A percentile compares a stretch with the other conserved stretches of the same genome.
Evolutionary conservation across 2,329 filamentous ascomycete species (phyloP).

Genomic region (Fusarium nematophilum): DNA sequence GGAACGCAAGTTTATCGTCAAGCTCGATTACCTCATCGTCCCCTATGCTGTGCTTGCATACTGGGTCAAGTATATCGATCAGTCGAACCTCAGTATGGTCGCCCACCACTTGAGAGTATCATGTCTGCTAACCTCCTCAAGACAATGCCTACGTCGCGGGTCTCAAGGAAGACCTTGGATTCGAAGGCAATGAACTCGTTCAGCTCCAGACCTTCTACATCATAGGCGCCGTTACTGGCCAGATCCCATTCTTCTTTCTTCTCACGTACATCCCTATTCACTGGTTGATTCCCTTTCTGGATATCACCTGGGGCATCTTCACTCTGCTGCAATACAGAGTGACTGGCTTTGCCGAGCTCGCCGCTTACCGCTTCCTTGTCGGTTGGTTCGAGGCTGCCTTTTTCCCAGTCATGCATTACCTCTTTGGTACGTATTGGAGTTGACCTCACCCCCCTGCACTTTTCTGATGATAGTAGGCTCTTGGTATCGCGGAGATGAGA

Average conservation of each 20-base stretch:
- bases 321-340: conserved; percentile 66
- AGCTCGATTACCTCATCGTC: conserved; percentile 65
- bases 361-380: conserved; percentile 65
- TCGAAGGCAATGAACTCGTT: conserved; percentile 66
- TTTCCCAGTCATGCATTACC: conserved; percentile 55
- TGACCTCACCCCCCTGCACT: not conserved
- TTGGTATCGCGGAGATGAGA: conserved; percentile 63
- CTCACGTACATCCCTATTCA: conserved; percentile 60
- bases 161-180: conserved; percentile 62
- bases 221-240: conserved; percentile 60
- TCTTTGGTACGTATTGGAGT: conserved; percentile 32
- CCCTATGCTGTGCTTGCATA: conserved; percentile 41
- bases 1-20: conserved; percentile 43
- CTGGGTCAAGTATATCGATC: conserved; percentile 44
- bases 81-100: conserved; percentile 38
- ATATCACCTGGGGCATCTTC: conserved; percentile 66
- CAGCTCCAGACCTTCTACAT: conserved; percentile 63
- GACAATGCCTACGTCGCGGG: conserved; percentile 68
- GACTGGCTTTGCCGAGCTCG: conserved; percentile 60
- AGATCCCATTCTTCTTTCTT: conserved; percentile 64
- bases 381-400: conserved; percentile 62
- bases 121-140: conserved; percentile 26
- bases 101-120: too few species aligned
- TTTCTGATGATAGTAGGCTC: conserved; percentile 46
- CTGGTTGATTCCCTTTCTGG: conserved; percentile 62